Base-by-base conservation (phyloP, 306 rosid genomes). In the Luffa acutangula region DNA sequence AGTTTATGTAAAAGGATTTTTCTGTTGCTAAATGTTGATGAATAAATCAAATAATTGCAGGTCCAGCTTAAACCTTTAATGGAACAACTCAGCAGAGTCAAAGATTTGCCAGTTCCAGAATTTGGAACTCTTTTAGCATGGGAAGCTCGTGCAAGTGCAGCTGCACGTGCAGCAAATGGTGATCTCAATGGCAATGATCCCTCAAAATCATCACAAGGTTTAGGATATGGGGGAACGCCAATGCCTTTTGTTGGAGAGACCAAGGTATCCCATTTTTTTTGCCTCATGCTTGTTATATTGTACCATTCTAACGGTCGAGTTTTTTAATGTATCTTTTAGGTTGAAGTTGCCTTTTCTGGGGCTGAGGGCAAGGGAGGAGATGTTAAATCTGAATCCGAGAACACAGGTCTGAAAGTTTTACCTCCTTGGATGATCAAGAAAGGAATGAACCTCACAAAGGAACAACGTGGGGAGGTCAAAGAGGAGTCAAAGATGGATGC, bases 381-480 rank as follows among this genome's bases (percentile, higher is more conserved):
- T 83, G 74, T 75, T 69, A 93, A 92, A 87, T 89, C 97, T 79
- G 96, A 87, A 87, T 78, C 86, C 69, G 92, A 88, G 5, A 76
- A 45, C 80, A 37, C 88, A 41, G 9, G 82, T 85, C 85, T 81
- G 80, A 93, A 93, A 84, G 94, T 93, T 72, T 89, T 94, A 85
- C 98, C 98, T 15, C 97, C 97, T 74, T 94, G 98, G 98, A 94
- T 94, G 98, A 92, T 90, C 83, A 92, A 85, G 85, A 86, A 90
- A 82, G 97, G 97, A 79, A 92, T 94, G 98, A 88, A 76, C 84
- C 94, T 94, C 69, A 92, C 98, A 9, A 89, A 92, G 82, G 94
- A 90, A 84, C 98, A 94, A n/a, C 97, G 92, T 4, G 98, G 97
- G 82, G 97, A 87, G 83, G 84, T 83, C 81, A 92, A 90, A 83